A percentile compares a stretch with the other conserved stretches of the same genome.
Conservation (phyloP, 139 green algal genomes). For the Yamagishiella unicocca region DNA sequence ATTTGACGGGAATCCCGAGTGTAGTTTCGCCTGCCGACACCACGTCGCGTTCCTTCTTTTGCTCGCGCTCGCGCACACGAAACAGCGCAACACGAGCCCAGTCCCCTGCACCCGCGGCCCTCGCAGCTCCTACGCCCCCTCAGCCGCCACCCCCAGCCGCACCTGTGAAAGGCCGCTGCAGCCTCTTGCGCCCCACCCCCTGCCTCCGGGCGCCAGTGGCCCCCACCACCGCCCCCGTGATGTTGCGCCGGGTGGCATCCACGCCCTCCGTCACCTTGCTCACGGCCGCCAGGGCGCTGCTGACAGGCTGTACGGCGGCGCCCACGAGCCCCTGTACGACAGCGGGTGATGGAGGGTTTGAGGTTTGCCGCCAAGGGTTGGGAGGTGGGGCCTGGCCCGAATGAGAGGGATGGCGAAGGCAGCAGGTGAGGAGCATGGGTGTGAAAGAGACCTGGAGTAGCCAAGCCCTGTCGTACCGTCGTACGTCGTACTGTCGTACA, state of each 20-base stretch:
- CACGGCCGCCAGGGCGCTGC: slow-evolving; percentile 80
- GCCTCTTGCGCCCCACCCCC: slow-evolving; percentile 37
- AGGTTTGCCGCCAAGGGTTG: too few relatives aligned
- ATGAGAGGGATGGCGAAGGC: background rate
- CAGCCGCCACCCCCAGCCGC: background rate
- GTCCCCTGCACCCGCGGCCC: too few relatives aligned
- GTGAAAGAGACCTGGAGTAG: background rate
- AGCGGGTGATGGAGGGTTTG: background rate
- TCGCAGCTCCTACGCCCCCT: too few relatives aligned
- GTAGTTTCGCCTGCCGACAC: too few relatives aligned
- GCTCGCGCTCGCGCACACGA: too few relatives aligned
- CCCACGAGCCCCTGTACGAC: slow-evolving; percentile 81
- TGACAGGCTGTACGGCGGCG: slow-evolving; percentile 80
- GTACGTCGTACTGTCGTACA: too few relatives aligned
- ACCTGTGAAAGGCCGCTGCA: slow-evolving; percentile 56
- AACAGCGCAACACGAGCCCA: too few relatives aligned
- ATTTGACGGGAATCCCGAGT: too few relatives aligned
- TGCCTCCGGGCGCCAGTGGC: background rate
- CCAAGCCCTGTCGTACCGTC: too few relatives aligned
- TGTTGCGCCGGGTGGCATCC: slow-evolving; percentile 63
- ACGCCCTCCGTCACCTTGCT: slow-evolving; percentile 82
- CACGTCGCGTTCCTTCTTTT: too few relatives aligned
- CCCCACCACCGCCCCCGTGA: slow-evolving; percentile 30
- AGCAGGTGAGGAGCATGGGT: background rate
- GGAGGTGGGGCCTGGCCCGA: too few relatives aligned